These are phyloP conservation scores for Boehmeria nivea DNA, from an alignment of 306 rosid genomes.

Conservation along the genomic window DNA sequence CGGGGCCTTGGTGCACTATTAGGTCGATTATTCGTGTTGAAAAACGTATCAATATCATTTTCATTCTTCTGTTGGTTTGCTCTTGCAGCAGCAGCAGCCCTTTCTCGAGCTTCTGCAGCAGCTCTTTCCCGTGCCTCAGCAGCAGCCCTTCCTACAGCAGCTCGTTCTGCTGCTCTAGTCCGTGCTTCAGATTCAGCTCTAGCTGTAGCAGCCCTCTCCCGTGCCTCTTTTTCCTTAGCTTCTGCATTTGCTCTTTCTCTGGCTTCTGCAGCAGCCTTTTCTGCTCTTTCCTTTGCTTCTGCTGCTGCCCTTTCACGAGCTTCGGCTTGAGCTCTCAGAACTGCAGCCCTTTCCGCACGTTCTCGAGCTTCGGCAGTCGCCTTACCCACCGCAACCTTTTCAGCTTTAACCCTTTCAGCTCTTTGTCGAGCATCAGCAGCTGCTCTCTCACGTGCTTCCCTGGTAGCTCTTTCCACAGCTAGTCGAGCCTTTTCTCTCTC, in stretches of 20 bases:
- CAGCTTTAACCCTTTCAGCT: conserved; percentile 80
- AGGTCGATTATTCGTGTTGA: conserved; percentile 57
- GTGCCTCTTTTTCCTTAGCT: conserved; percentile 38
- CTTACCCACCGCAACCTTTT: conserved; percentile 79
- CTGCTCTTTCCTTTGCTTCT: conserved; percentile 80
- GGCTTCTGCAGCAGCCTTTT: conserved; percentile 80
- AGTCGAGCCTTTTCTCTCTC: conserved; percentile 31
- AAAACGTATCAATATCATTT: conserved; percentile 80
- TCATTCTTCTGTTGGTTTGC: conserved; percentile 70
- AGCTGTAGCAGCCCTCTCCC: conserved; percentile 32
- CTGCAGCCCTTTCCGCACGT: conserved; percentile 97
- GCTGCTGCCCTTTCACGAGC: conserved; percentile 98
- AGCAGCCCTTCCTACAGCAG: conserved; percentile 79
- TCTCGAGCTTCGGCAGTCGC: conserved; percentile 84
- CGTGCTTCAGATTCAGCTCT: conserved; percentile 68
- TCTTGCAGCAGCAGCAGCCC: conserved; percentile 79
- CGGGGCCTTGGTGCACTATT: conserved; percentile 93
- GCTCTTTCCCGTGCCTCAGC: conserved; percentile 85
- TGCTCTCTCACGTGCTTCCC: conserved; percentile 99
- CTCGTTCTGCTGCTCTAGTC: conserved; percentile 71
- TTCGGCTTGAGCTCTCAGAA: conserved; percentile 92
- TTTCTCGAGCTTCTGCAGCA: conserved; percentile 61
- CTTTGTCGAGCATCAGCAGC: conserved; percentile 66
- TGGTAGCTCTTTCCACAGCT: conserved; percentile 97
- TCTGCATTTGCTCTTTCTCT: conserved; percentile 64